Evolutionary conservation across 495 filamentous ascomycete genomes (phyloP), one percentile per base, ranked within the genome.

Genomic region (Aspergillus incahuasiensis): DNA sequence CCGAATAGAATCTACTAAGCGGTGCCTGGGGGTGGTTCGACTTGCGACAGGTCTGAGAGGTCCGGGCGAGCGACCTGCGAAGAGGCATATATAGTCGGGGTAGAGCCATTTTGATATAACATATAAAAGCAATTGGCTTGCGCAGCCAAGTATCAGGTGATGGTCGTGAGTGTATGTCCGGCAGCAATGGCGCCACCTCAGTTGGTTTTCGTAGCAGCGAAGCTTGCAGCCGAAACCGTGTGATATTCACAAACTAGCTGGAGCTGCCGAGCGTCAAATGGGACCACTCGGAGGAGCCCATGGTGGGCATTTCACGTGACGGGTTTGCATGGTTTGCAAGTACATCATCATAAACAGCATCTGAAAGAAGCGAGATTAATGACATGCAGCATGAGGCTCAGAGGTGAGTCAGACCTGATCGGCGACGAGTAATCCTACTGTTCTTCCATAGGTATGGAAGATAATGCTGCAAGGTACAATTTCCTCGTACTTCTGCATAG

Each of bases 81-180:
- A 74, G 65, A 71, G 70, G 63, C 56, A 65, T 68, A 62, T 67
- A 69, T 56, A 70, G 63, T 54, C 69, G 68, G 19, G 70, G 38
- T 5, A 61, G 66, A 32, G 65, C 67, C 72, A 75, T 74, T 24
- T 58, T 72, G 21, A 32, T 15, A 22, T n/a, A n/a, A n/a, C 24
- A 42, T 18, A 30, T 22, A 21, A 7, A 47, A 47, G 62, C 2
- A 22, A 46, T 59, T 48, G 62, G 47, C 57, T 59, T 57, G 60
- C 58, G 41, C 48, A 48, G 21, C 25, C 19, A 21, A 41, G 35
- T 19, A 46, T 59, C 54, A 64, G 55, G 50, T 52, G 59, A 39
- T 67, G 44, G 51, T 55, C 22, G 48, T 48, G 21, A 22, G 28
- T 30, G 12, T 40, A 16, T 12, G 20, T 48, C 46, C 39, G 35